Conservation (phyloP, 371 early-diverging fungal genomes). For the Capillidium rhysosporum region DNA sequence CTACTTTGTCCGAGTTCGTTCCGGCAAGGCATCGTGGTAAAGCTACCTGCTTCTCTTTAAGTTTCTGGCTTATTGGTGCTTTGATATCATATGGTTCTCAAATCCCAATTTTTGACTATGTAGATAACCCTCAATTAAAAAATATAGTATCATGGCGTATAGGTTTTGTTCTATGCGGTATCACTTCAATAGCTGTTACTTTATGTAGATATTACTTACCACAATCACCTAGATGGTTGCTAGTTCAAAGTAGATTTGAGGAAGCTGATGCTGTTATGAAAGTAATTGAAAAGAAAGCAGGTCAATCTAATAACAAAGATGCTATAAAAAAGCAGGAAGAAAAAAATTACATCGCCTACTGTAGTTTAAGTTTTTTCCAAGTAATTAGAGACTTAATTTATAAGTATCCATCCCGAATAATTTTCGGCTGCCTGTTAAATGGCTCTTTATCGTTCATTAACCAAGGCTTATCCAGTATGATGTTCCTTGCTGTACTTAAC, state of each 20-base stretch:
- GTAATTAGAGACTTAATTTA: background rate
- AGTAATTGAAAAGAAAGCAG: slow-evolving; percentile 1
- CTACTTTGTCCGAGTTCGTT: slow-evolving; percentile 5
- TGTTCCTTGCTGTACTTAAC: slow-evolving; percentile 4
- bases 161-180: slow-evolving; percentile 7
- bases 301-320: slow-evolving; percentile 4
- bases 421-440: slow-evolving; percentile 6
- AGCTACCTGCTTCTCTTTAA: slow-evolving; percentile 3
- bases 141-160: slow-evolving; percentile 5
- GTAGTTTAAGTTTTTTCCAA: background rate
- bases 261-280: slow-evolving; percentile 4
- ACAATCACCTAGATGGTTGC: slow-evolving; percentile 8
- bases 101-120: slow-evolving; percentile 2
- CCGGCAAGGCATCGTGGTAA: slow-evolving; percentile 6
- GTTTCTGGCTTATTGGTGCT: slow-evolving; percentile 7
- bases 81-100: background rate
- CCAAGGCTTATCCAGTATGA: slow-evolving; percentile 6
- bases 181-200: background rate
- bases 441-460: slow-evolving; percentile 8
- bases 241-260: slow-evolving; percentile 4
- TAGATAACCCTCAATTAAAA: background rate
- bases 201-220: slow-evolving; percentile 1
- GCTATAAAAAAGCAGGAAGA: background rate
- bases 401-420: slow-evolving; percentile 7
- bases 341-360: background rate